Evolutionary conservation across 768 basidiomycete species (phyloP), one percentile per base, ranked within the genome.

Genomic region (Russula brevipes): DNA sequence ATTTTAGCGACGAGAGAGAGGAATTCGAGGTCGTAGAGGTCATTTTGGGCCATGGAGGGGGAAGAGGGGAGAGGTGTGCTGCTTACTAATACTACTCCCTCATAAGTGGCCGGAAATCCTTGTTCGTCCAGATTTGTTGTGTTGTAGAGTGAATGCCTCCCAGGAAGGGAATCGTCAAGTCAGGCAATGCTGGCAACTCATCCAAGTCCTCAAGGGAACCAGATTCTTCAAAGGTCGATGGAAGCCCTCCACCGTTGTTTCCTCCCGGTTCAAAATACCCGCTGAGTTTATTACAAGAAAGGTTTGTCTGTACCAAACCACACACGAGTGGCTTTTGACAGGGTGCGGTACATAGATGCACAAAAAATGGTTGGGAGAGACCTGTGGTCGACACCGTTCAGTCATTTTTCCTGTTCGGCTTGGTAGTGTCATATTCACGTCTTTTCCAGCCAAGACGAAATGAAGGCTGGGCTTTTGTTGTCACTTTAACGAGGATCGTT

Each of bases 1-100:
- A 99, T 91, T 73, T 91, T 90, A 63, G 89, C 86, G 61, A 97
- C 87, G 46, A 98, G 80, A 42, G 94, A 95, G 53, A 99, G 85
- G 63, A 89, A 81, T 75, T 98, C 97, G 75, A 99, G 89, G 73
- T 91, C 86, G 77, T 95, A 90, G 64, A 99, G 78, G 77, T 95
- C 93, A 67, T 75, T 75, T 68, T 87, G 83, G 46, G 85, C 76
- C 87, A 89, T 89, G 71, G 67, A 35, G 16, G 8, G 56, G 31
- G 36, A 61, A 57, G 46, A 57, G 41, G 11, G 16, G 16, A 42
- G 39, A 58, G 54, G 49, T 46, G 35, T 12, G 49, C 54, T 59
- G 62, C 65, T 60, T 57, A 59, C 64, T 60, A 57, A 65, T 61
- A 3, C n/a, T 14, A 14, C 16, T 33, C 38, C 16, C 17, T 41